A percentile compares a stretch with the other conserved stretches of the same genome.
phyloP scores from a whole-genome alignment of 1,284 basidiomycete genomes.

The Cryptococcus hybrid region DNA sequence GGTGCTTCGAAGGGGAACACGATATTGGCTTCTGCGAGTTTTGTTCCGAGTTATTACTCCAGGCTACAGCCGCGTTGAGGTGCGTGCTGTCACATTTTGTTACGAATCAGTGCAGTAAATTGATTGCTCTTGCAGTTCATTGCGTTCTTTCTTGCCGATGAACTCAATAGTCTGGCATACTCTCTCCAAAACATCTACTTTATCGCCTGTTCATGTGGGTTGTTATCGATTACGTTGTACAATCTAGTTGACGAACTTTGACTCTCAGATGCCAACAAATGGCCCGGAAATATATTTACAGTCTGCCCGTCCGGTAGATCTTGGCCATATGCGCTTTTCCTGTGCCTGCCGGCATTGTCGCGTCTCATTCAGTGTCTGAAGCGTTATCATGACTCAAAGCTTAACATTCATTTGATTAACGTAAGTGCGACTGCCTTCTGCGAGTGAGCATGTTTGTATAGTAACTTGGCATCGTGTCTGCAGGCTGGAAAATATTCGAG shows the following conservation, averaged over 20 bases:
- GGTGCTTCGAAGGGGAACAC: conserved; percentile 61
- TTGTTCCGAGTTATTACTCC: conserved; percentile 64
- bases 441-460: no score
- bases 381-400: conserved; percentile 74
- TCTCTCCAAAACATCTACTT: conserved; percentile 67
- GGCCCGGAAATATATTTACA: conserved; percentile 41
- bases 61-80: conserved; percentile 73
- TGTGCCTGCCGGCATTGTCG: conserved; percentile 53
- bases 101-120: not conserved
- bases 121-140: conserved; percentile 18
- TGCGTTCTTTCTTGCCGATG: conserved; percentile 61
- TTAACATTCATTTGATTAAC: conserved; percentile 80
- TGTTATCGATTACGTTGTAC: not conserved
- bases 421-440: conserved; percentile 46
- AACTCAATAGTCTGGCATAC: conserved; percentile 70
- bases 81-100: conserved; percentile 37
- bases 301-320: conserved; percentile 66
- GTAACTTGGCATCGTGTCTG: not conserved
- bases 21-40: conserved; percentile 76
- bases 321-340: conserved; percentile 57
- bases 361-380: conserved; percentile 83
- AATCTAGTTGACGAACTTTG: not conserved
- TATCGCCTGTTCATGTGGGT: conserved; percentile 42
- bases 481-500: conserved; percentile 76
- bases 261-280: conserved; percentile 30